Evolutionary conservation across 352 stramenopile genomes (phyloP).

Genomic region (Globisporangium rhizosaccharum): DNA sequence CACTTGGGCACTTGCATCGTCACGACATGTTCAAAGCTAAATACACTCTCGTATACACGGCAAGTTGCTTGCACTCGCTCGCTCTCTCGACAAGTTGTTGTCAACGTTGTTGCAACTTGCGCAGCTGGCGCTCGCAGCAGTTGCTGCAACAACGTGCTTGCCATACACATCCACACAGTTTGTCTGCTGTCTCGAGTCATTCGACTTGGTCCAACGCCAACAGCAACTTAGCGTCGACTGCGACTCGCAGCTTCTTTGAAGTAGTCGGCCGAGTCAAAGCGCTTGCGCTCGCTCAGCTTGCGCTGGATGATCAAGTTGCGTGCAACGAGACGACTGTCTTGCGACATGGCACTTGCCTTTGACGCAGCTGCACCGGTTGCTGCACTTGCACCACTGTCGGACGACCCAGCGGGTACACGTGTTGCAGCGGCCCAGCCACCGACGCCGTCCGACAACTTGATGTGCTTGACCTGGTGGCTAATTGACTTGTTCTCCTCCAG

Average conservation of each 20-base stretch:
- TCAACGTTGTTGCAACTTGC: neutral
- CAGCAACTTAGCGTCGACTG: neutral
- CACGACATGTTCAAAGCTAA: no score
- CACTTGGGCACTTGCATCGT: no score
- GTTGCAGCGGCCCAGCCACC: conserved; percentile 17
- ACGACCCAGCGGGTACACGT: neutral
- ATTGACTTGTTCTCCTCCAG: conserved; percentile 23
- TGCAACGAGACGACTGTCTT: conserved; percentile 35
- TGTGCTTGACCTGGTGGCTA: conserved; percentile 69
- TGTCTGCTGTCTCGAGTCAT: neutral
- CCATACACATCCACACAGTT: no score
- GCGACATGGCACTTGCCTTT: conserved; percentile 17
- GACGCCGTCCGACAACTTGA: conserved; percentile 55
- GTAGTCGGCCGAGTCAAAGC: conserved; percentile 76
- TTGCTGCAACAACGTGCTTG: neutral
- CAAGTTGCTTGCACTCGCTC: neutral
- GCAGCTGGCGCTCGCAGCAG: neutral
- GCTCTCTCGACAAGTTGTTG: neutral
- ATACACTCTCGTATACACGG: neutral
- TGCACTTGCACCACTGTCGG: neutral
- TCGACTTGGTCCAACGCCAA: neutral
- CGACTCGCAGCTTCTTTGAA: conserved; percentile 45
- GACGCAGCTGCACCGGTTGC: conserved; percentile 10
- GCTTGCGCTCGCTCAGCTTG: conserved; percentile 63
- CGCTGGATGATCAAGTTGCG: conserved; percentile 62